Conservation (phyloP, 306 rosid species). For the Vachellia pachyceras region DNA sequence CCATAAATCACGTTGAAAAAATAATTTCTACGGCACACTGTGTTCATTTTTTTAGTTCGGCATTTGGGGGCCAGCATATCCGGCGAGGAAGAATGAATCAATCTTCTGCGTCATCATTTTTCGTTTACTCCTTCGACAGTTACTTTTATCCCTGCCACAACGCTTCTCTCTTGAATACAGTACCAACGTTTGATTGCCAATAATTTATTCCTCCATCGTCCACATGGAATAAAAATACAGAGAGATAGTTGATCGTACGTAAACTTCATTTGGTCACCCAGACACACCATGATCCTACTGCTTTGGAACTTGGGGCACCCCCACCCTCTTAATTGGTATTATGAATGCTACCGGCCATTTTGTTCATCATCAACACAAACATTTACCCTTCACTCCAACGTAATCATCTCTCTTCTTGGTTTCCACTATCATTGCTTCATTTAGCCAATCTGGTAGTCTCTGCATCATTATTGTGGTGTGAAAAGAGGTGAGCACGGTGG, state of each 20-base stretch:
- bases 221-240: background rate
- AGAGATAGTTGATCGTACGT: background rate
- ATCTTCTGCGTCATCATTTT: too few species aligned
- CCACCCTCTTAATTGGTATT: background rate
- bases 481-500: slow-evolving; percentile 7
- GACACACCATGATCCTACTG: too few species aligned
- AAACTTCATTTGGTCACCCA: background rate
- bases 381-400: background rate
- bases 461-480: background rate
- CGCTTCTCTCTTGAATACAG: too few species aligned
- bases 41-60: too few species aligned
- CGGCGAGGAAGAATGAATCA: too few species aligned
- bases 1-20: too few species aligned
- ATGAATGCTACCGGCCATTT: background rate
- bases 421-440: background rate
- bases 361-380: background rate
- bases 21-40: too few species aligned
- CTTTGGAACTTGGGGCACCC: slow-evolving; percentile 19
- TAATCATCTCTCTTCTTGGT: background rate
- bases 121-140: too few species aligned
- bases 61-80: too few species aligned
- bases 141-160: too few species aligned
- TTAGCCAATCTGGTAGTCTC: slow-evolving; percentile 14
- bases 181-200: background rate
- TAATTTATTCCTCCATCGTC: background rate